These are phyloP conservation scores for Leishmania turanica DNA, from an alignment of 208 protist genomes.

Conservation along the genomic window DNA sequence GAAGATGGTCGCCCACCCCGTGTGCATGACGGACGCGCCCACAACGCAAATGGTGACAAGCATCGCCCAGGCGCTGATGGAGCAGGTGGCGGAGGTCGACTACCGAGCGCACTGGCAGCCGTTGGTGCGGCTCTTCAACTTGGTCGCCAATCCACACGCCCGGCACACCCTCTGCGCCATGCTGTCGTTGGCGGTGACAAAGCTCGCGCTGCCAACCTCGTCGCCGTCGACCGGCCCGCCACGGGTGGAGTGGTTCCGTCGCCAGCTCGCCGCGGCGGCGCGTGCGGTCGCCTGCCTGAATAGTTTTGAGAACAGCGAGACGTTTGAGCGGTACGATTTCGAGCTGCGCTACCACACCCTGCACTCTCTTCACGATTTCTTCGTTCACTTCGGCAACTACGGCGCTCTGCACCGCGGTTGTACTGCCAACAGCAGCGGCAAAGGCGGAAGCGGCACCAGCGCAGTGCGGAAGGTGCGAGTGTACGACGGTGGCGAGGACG, in stretches of 20 bases:
- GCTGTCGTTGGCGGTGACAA: slow-evolving; percentile 35
- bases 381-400: slow-evolving; percentile 74
- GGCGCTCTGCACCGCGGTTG: slow-evolving; percentile 27
- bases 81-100: slow-evolving; percentile 43
- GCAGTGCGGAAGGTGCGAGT: slow-evolving; percentile 54
- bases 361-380: slow-evolving; percentile 76
- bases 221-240: neutral
- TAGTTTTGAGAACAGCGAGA: slow-evolving; percentile 63
- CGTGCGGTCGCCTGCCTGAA: slow-evolving; percentile 77
- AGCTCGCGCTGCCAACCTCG: slow-evolving; percentile 16
- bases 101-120: slow-evolving; percentile 57
- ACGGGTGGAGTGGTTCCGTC: slow-evolving; percentile 9
- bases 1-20: slow-evolving; percentile 77
- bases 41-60: slow-evolving; percentile 48
- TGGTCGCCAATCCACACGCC: slow-evolving; percentile 72
- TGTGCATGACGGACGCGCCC: slow-evolving; percentile 61
- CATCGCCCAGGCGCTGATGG: slow-evolving; percentile 28
- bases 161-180: slow-evolving; percentile 61
- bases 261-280: slow-evolving; percentile 62
- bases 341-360: slow-evolving; percentile 89
- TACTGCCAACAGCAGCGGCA: neutral
- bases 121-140: slow-evolving; percentile 79
- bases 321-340: slow-evolving; percentile 83
- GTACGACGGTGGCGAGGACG: slow-evolving; percentile 70
- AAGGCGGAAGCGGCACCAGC: neutral